A percentile compares a stretch with the other conserved stretches of the same genome.
Conservation (phyloP, 805 yeast species). For the Huiozyma naganishii region DNA sequence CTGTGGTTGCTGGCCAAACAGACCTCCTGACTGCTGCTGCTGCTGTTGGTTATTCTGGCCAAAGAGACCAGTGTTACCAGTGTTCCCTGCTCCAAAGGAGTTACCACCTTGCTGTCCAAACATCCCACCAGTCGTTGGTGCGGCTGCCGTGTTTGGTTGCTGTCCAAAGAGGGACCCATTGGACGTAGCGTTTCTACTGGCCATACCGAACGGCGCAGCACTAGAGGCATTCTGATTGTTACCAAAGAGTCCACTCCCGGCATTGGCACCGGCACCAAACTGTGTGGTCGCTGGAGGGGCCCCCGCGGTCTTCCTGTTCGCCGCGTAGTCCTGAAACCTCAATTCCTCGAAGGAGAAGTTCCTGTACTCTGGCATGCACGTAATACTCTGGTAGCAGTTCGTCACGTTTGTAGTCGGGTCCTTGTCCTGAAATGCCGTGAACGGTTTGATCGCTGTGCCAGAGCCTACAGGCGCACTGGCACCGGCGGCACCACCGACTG, state of each 20-base stretch:
- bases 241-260: conserved; percentile 29
- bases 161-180: conserved; percentile 18
- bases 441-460: conserved; percentile 68
- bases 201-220: conserved; percentile 1
- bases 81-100: conserved; percentile 1
- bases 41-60: conserved; percentile 11
- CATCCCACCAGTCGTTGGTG: conserved; percentile 16
- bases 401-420: conserved; percentile 48
- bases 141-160: background rate
- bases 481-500: conserved; percentile 1
- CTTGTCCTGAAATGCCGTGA: conserved; percentile 57
- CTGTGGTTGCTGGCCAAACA: conserved; percentile 7
- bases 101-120: conserved; percentile 24
- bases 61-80: conserved; percentile 16
- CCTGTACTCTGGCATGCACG: conserved; percentile 84
- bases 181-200: background rate
- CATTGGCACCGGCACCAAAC: conserved; percentile 15
- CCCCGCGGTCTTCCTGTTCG: conserved; percentile 14
- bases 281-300: too few species aligned
- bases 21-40: conserved; percentile 16
- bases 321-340: conserved; percentile 79
- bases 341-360: conserved; percentile 79
- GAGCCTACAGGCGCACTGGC: conserved; percentile 10
- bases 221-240: conserved; percentile 15
- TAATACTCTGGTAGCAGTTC: conserved; percentile 59